phyloP scores from a whole-genome alignment of 1,139 yeast genomes.

The Candida tetrigidarum region DNA sequence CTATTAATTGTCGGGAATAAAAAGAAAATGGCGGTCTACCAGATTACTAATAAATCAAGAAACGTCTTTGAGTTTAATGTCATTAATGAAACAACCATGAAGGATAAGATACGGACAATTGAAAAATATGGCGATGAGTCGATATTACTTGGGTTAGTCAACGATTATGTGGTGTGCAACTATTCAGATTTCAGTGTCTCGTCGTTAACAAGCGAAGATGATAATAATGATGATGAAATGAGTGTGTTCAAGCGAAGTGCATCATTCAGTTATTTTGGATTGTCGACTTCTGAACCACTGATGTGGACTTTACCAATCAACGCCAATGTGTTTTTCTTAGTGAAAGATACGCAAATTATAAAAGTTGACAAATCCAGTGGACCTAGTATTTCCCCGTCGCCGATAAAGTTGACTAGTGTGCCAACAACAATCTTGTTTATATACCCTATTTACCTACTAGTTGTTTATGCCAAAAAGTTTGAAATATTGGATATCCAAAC shows the following conservation, averaged over 20 bases:
- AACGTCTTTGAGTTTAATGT: constrained; percentile 34
- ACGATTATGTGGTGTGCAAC: constrained; percentile 34
- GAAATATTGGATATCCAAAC: constrained; percentile 49
- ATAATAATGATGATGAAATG: constrained; percentile 16
- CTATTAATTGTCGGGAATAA: constrained; percentile 34
- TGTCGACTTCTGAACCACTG: constrained; percentile 25
- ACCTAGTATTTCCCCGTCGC: constrained; percentile 22
- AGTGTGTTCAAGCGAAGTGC: constrained; percentile 24
- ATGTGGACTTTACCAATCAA: constrained; percentile 26
- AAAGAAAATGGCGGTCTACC: constrained; percentile 34
- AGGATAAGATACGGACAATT: constrained; percentile 30
- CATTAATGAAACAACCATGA: constrained; percentile 30
- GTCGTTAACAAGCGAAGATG: constrained; percentile 22
- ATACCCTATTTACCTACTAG: constrained; percentile 51
- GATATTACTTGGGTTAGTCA: constrained; percentile 30
- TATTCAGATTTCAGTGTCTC: constrained; percentile 22
- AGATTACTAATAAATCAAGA: constrained; percentile 33
- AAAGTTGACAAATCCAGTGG: constrained; percentile 18
- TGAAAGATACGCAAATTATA: constrained; percentile 33
- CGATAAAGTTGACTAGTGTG: constrained; percentile 31
- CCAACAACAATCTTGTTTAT: constrained; percentile 39
- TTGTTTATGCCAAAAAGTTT: constrained; percentile 40
- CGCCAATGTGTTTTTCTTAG: constrained; percentile 24
- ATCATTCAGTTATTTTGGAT: constrained; percentile 35
- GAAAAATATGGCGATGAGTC: constrained; percentile 18